Evolutionary conservation across 2,329 filamentous ascomycete genomes (phyloP).

Genomic region (Davidsoniella virescens): DNA sequence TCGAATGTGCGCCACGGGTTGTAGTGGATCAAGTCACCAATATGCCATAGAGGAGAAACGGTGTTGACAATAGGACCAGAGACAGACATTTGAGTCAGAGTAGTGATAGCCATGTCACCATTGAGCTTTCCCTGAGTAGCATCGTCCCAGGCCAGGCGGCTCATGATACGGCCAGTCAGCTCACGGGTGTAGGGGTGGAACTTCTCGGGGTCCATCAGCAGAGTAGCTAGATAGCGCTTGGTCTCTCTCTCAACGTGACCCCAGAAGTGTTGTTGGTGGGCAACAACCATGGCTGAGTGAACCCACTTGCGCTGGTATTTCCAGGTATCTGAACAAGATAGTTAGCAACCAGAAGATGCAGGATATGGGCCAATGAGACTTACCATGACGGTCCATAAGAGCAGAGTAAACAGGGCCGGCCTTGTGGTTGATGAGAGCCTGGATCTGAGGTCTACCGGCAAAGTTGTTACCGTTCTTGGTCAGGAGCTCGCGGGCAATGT

Average conservation of each 20-base stretch:
- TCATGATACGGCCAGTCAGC: constrained; percentile 34
- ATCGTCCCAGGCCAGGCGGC: constrained; percentile 33
- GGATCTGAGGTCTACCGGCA: constrained; percentile 32
- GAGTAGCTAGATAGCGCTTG: constrained; percentile 28
- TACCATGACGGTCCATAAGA: constrained; percentile 33
- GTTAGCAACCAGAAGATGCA: background rate
- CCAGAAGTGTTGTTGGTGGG: constrained; percentile 27
- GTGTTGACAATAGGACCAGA: constrained; percentile 35
- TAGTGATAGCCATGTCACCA: constrained; percentile 30
- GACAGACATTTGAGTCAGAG: constrained; percentile 34
- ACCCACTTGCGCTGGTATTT: constrained; percentile 34
- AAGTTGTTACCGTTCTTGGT: constrained; percentile 34
- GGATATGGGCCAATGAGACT: constrained; percentile 11
- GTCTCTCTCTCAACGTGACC: constrained; percentile 32
- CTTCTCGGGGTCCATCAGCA: constrained; percentile 29
- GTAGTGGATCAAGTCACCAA: constrained; percentile 23
- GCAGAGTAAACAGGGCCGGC: constrained; percentile 31
- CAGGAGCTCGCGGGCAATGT: constrained; percentile 31
- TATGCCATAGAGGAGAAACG: constrained; percentile 30
- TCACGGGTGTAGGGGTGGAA: constrained; percentile 31
- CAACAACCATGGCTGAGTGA: constrained; percentile 30
- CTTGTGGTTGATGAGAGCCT: constrained; percentile 33
- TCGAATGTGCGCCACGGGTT: constrained; percentile 35
- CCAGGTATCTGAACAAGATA: constrained; percentile 25
- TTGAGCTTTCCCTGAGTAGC: constrained; percentile 29